Percentiles rank a stretch among this genome's conserved stretches.
Evolutionary conservation across 345 rosid species (phyloP).

Genomic region (Ailanthus altissimus): DNA sequence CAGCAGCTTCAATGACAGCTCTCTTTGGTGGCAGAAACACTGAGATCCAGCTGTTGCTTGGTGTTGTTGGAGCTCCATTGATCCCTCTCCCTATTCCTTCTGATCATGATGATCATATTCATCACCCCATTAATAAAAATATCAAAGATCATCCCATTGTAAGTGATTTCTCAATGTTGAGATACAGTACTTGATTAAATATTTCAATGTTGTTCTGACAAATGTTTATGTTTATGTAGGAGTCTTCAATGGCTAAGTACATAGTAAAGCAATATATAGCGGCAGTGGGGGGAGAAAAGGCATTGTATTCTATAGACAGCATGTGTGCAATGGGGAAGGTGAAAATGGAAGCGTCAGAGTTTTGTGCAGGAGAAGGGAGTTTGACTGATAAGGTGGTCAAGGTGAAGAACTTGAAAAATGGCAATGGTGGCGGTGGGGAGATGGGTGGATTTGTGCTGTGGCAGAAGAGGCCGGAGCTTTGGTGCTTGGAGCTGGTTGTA

Average conservation of each 20-base stretch:
- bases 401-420: conserved; percentile 45
- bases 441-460: conserved; percentile 92
- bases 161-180: conserved; percentile 19
- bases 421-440: conserved; percentile 54
- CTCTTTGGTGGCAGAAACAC: conserved; percentile 63
- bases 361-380: conserved; percentile 65
- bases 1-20: conserved; percentile 33
- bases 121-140: conserved; percentile 39
- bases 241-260: conserved; percentile 86
- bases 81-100: conserved; percentile 68
- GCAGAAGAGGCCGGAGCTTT: conserved; percentile 80
- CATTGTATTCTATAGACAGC: conserved; percentile 59
- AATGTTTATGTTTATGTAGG: conserved; percentile 36
- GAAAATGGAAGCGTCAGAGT: conserved; percentile 82
- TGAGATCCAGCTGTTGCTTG: conserved; percentile 90
- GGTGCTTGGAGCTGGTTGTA: conserved; percentile 91
- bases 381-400: conserved; percentile 46
- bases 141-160: conserved; percentile 71
- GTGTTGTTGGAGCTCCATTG: conserved; percentile 93
- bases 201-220: background rate
- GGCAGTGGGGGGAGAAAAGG: conserved; percentile 83
- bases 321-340: conserved; percentile 97
- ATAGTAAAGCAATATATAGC: conserved; percentile 91
- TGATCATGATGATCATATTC: conserved; percentile 23
- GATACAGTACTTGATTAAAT: background rate